These are phyloP conservation scores for Alternaria metachromatica DNA, from an alignment of 2,329 filamentous ascomycete genomes.

Conservation along the genomic window DNA sequence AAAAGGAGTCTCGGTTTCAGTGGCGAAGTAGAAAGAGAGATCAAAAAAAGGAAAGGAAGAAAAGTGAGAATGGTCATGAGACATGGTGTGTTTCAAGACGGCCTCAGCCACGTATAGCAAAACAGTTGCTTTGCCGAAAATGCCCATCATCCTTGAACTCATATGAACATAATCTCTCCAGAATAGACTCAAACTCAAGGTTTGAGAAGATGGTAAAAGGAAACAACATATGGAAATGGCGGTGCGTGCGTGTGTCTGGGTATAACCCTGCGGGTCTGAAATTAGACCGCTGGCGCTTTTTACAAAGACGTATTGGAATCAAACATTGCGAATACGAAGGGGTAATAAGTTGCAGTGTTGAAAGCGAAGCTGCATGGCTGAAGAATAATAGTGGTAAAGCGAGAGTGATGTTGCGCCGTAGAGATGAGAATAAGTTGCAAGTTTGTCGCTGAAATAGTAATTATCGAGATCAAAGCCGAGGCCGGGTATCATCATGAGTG, in stretches of 20 bases:
- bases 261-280: constrained; percentile 28
- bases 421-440: constrained; percentile 11
- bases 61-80: constrained; percentile 16
- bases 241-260: constrained; percentile 7
- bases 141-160: background rate
- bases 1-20: background rate
- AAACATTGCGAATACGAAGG: constrained; percentile 15
- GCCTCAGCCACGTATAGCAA: constrained; percentile 11
- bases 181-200: background rate
- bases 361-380: constrained; percentile 3
- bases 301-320: constrained; percentile 14
- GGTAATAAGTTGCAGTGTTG: constrained; percentile 19
- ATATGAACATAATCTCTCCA: background rate
- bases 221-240: constrained; percentile 11
- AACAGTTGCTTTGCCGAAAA: background rate
- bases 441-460: constrained; percentile 12
- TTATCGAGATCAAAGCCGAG: constrained; percentile 17
- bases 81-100: constrained; percentile 22
- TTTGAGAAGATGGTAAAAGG: background rate
- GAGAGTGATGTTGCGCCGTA: constrained; percentile 32
- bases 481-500: constrained; percentile 69
- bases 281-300: constrained; percentile 39
- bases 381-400: constrained; percentile 25
- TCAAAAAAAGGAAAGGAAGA: background rate
- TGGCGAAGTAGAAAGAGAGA: background rate